A percentile compares a stretch with the other conserved stretches of the same genome.
Conservation (phyloP, 495 filamentous ascomycete species). For the Aspergillus kassunensis region DNA sequence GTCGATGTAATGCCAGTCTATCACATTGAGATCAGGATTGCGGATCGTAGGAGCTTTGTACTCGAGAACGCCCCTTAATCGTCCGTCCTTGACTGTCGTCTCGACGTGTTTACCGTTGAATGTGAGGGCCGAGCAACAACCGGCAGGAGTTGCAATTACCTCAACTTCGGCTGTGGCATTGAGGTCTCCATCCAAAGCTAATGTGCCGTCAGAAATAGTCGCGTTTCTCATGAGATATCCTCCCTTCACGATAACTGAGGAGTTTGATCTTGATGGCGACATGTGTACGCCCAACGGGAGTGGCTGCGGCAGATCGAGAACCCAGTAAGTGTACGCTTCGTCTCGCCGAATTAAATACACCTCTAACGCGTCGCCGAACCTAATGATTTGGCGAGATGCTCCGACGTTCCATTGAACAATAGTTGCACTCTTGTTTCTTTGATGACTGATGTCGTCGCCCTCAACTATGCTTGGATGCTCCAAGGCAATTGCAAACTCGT, state of each 20-base stretch:
- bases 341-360: conserved; percentile 54
- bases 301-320: conserved; percentile 38
- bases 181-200: conserved; percentile 1
- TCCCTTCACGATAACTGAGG: not conserved
- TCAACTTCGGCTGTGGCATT: conserved; percentile 3
- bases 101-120: conserved; percentile 48
- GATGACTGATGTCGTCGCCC: conserved; percentile 25
- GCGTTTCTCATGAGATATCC: conserved; percentile 6
- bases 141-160: conserved; percentile 1
- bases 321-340: conserved; percentile 64
- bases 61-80: conserved; percentile 33
- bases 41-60: conserved; percentile 42
- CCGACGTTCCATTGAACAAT: conserved; percentile 50
- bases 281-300: not conserved
- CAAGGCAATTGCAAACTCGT: conserved; percentile 55
- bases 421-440: conserved; percentile 22
- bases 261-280: not conserved
- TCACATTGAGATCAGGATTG: conserved; percentile 44
- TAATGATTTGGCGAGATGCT: conserved; percentile 38
- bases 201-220: not conserved
- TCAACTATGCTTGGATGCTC: conserved; percentile 15
- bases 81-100: conserved; percentile 32
- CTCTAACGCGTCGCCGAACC: conserved; percentile 40
- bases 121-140: conserved; percentile 12
- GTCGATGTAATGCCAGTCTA: conserved; percentile 60